A percentile compares a stretch with the other conserved stretches of the same genome.
Conservation (phyloP, 805 yeast species). For the Spathaspora girioi region DNA sequence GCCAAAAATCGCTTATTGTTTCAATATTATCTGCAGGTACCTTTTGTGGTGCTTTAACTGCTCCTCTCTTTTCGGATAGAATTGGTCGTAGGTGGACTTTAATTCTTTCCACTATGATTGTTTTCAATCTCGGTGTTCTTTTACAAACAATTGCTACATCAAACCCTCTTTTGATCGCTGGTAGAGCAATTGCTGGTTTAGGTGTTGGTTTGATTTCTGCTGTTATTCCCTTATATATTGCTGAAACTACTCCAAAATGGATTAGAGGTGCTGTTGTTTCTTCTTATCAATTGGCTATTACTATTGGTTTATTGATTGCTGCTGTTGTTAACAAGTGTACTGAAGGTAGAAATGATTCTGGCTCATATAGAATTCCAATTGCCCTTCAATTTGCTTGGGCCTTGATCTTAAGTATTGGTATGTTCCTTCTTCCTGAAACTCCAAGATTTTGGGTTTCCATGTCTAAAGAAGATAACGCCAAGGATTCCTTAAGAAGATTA, state of each 20-base stretch:
- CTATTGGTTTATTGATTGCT: conserved; percentile 36
- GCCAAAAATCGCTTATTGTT: conserved; percentile 23
- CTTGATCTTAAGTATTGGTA: conserved; percentile 27
- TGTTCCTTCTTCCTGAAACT: conserved; percentile 33
- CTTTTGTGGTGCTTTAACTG: conserved; percentile 36
- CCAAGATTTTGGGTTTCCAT: conserved; percentile 35
- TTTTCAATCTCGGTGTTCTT: conserved; percentile 35
- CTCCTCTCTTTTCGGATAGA: conserved; percentile 34
- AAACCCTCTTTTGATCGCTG: conserved; percentile 34
- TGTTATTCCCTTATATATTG: conserved; percentile 36
- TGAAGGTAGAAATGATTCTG: conserved; percentile 28
- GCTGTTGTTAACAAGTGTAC: conserved; percentile 36
- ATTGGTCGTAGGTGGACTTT: conserved; percentile 39
- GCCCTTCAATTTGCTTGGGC: conserved; percentile 39
- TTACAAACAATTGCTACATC: conserved; percentile 35
- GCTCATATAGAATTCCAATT: conserved; percentile 40
- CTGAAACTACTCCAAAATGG: conserved; percentile 41
- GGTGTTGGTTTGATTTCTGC: conserved; percentile 41
- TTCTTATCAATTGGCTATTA: conserved; percentile 38
- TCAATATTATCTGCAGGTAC: conserved; percentile 37
- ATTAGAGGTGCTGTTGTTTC: conserved; percentile 42
- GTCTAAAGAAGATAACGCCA: conserved; percentile 22
- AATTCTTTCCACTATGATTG: conserved; percentile 26
- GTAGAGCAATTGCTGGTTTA: conserved; percentile 38
- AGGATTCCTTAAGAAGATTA: conserved; percentile 28